Evolutionary conservation across 2,329 filamentous ascomycete species (phyloP).

Genomic region (Epichloe aotearoae): DNA sequence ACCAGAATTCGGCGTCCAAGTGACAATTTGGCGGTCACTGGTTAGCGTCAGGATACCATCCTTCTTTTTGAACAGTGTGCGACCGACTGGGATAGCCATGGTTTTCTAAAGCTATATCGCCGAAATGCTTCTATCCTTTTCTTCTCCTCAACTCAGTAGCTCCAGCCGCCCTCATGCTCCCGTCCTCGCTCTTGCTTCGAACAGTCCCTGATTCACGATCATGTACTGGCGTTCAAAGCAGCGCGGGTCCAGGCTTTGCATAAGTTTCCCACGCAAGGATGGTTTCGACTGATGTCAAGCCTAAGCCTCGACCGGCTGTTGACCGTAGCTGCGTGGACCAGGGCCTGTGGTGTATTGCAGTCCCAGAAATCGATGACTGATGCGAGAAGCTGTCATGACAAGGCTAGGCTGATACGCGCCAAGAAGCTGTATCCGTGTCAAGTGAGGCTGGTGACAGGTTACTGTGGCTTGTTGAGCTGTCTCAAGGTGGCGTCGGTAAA

Average conservation of each 20-base stretch:
- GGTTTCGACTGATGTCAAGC: not conserved
- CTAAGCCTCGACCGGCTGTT: not conserved
- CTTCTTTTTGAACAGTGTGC: slow-evolving; percentile 85
- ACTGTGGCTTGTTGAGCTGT: too few relatives aligned
- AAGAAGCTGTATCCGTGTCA: not conserved
- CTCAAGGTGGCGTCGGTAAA: too few relatives aligned
- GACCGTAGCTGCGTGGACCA: not conserved
- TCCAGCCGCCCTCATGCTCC: not conserved
- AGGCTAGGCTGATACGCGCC: not conserved
- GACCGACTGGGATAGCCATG: slow-evolving; percentile 51
- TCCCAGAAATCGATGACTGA: not conserved
- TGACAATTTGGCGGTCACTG: slow-evolving; percentile 57
- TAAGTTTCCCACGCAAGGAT: not conserved
- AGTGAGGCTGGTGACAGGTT: too few relatives aligned
- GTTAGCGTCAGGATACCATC: slow-evolving; percentile 72
- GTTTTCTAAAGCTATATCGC: not conserved
- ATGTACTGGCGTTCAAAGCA: not conserved
- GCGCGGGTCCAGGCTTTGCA: not conserved
- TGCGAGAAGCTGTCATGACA: not conserved
- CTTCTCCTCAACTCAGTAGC: not conserved
- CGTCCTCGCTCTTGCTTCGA: not conserved
- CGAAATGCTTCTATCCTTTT: not conserved
- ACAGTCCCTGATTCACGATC: not conserved
- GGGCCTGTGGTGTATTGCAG: not conserved
- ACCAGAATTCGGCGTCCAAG: slow-evolving; percentile 63